Conservation (phyloP, 2,329 filamentous ascomycete genomes). For the Penicillium nordicum region DNA sequence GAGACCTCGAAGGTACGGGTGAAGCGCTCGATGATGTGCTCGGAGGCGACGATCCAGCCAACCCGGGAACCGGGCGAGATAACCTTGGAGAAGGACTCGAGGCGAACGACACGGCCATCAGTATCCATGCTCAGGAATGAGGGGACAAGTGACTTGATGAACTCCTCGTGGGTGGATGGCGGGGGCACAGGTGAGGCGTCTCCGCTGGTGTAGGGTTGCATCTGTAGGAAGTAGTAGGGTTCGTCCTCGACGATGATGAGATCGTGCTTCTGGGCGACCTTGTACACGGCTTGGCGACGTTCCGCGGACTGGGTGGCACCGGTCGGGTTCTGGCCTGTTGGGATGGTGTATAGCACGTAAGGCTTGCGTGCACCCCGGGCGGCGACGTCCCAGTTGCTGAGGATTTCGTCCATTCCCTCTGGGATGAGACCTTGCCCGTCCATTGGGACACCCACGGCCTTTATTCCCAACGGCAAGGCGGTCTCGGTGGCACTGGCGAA, state of each 20-base stretch:
- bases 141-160: conserved; percentile 69
- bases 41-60: conserved; percentile 86
- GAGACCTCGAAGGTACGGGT: conserved; percentile 77
- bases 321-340: conserved; percentile 86
- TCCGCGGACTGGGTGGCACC: conserved; percentile 72
- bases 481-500: conserved; percentile 75
- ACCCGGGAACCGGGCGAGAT: conserved; percentile 75
- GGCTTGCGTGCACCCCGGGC: conserved; percentile 61
- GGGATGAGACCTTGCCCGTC: conserved; percentile 65
- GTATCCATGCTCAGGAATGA: conserved; percentile 75
- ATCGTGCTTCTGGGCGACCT: conserved; percentile 77
- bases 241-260: conserved; percentile 87
- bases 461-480: conserved; percentile 60
- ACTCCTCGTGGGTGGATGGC: conserved; percentile 64
- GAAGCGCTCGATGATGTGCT: conserved; percentile 80
- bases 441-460: conserved; percentile 60
- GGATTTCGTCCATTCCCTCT: conserved; percentile 58
- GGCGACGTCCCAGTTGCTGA: conserved; percentile 62
- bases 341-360: conserved; percentile 66
- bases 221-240: conserved; percentile 90
- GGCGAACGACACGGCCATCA: conserved; percentile 82
- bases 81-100: conserved; percentile 94
- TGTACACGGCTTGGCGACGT: conserved; percentile 70
- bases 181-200: conserved; percentile 52
- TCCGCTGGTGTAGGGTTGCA: conserved; percentile 66